Evolutionary conservation across 2,329 filamentous ascomycete genomes (phyloP).

Genomic region (Thermothelomyces thermophilus): DNA sequence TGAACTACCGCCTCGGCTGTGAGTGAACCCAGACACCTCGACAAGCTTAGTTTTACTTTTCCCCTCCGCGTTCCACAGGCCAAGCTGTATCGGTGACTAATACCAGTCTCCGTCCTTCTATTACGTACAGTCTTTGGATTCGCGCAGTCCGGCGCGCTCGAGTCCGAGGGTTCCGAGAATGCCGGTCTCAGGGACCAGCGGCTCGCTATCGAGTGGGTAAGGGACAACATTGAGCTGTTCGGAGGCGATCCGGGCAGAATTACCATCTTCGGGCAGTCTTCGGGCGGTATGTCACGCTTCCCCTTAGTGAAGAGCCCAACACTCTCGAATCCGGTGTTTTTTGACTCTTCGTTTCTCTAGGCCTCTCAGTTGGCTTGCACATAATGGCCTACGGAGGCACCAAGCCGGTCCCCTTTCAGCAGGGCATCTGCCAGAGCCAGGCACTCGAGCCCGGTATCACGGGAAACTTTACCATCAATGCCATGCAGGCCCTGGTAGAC

Average conservation of each 20-base stretch:
- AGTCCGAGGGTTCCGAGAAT: conserved; percentile 26
- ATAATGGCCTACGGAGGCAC: conserved; percentile 27
- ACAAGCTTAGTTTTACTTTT: too few relatives aligned
- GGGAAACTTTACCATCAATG: conserved; percentile 1
- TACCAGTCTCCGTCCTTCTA: too few relatives aligned
- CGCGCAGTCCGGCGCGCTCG: conserved; percentile 22
- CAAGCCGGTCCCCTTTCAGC: conserved; percentile 29
- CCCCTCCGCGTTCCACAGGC: too few relatives aligned
- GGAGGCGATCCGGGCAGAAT: conserved; percentile 26
- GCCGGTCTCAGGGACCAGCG: conserved; percentile 25
- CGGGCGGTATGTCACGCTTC: not conserved
- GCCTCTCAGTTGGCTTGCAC: conserved; percentile 20
- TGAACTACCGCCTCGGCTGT: conserved; percentile 25
- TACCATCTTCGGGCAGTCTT: conserved; percentile 7
- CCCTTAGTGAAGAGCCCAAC: too few relatives aligned
- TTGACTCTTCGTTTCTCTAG: too few relatives aligned
- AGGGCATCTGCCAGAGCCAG: conserved; percentile 14
- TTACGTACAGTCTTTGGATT: conserved; percentile 31
- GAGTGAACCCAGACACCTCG: not conserved
- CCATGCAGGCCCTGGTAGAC: not conserved
- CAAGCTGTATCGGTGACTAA: too few relatives aligned
- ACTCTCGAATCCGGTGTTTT: too few relatives aligned
- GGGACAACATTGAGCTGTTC: conserved; percentile 27
- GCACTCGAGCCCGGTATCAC: conserved; percentile 5
- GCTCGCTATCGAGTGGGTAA: conserved; percentile 26